These are phyloP conservation scores for Neckera pumila DNA, from an alignment of 225 moss, liverwort and hornwort genomes.

Conservation along the genomic window DNA sequence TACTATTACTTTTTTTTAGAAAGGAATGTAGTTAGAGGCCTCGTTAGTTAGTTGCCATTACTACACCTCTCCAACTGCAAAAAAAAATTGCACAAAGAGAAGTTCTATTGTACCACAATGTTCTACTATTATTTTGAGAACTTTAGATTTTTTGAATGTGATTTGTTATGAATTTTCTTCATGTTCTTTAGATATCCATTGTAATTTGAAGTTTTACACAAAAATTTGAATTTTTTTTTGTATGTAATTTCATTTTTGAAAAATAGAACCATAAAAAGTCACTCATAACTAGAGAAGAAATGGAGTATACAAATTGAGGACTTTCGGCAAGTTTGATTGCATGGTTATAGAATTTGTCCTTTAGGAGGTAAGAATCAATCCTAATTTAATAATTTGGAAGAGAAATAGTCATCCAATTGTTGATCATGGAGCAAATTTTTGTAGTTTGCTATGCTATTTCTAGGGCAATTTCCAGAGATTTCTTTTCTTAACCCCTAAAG, in stretches of 20 bases:
- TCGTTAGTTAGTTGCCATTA: no score
- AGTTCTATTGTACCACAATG: no score
- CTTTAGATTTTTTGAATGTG: no score
- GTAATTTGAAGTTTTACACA: not conserved
- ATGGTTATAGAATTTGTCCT: not conserved
- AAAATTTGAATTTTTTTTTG: not conserved
- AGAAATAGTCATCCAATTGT: not conserved
- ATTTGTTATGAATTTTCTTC: not conserved
- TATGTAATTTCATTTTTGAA: not conserved
- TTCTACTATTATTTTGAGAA: no score
- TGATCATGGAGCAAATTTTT: not conserved
- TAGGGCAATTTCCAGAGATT: no score
- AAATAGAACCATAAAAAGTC: not conserved
- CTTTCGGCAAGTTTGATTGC: not conserved
- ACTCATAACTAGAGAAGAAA: not conserved
- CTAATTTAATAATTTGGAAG: not conserved
- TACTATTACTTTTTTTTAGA: no score
- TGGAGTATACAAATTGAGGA: rapidly evolving
- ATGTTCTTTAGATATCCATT: not conserved
- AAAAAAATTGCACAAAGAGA: no score
- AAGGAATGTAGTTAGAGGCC: no score
- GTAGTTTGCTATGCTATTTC: not conserved
- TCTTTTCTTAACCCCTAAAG: no score
- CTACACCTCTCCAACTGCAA: no score
- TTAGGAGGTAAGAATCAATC: not conserved